These are phyloP conservation scores for Glomus cerebriforme DNA, from an alignment of 192 early-diverging fungal genomes.

Conservation along the genomic window DNA sequence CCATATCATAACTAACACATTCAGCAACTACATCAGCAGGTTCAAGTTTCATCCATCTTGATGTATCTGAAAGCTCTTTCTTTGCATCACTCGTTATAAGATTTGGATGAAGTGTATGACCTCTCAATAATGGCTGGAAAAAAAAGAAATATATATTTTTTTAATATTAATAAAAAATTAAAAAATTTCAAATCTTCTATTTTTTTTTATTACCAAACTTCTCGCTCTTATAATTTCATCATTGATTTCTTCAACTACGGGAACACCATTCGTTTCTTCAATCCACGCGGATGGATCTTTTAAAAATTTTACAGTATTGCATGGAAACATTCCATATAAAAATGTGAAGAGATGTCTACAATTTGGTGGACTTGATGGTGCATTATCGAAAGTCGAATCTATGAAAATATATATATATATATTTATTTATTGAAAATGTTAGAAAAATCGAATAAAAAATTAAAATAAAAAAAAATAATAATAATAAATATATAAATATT, in stretches of 20 bases:
- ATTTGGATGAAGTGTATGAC: constrained; percentile 59
- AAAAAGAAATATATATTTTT: background rate
- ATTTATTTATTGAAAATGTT: no score
- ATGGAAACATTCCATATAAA: constrained; percentile 60
- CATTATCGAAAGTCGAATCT: constrained; percentile 30
- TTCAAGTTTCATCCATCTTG: constrained; percentile 60
- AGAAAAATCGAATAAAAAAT: background rate
- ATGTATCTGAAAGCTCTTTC: constrained; percentile 47
- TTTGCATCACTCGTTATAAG: constrained; percentile 44
- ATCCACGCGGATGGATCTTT: constrained; percentile 23
- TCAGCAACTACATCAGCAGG: constrained; percentile 61
- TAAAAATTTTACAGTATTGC: constrained; percentile 54
- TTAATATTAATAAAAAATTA: background rate
- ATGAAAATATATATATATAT: background rate
- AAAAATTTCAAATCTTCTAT: background rate
- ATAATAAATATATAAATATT: background rate
- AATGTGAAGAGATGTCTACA: constrained; percentile 48
- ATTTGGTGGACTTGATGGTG: constrained; percentile 27
- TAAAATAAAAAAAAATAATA: background rate
- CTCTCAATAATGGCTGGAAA: constrained; percentile 39
- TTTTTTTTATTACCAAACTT: constrained; percentile 33
- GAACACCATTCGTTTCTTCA: constrained; percentile 21
- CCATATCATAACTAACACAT: constrained; percentile 58
- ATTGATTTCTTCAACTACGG: constrained; percentile 44
- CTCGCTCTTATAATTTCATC: constrained; percentile 43